A percentile compares a stretch with the other conserved stretches of the same genome.
Conservation (phyloP, 2,329 filamentous ascomycete genomes). For the Pyricularia sp. region DNA sequence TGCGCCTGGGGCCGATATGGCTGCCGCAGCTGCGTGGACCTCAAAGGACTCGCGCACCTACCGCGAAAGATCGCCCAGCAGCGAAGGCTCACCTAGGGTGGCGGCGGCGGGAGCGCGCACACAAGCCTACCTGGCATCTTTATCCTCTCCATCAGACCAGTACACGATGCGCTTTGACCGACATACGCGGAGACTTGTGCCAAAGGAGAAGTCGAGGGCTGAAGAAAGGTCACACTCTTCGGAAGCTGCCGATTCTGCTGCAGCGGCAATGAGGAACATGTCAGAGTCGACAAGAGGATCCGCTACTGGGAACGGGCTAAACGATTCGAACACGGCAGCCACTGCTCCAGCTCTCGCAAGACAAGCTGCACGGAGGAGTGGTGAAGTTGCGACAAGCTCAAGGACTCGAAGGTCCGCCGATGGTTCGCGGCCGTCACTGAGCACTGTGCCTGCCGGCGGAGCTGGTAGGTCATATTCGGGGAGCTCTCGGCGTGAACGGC, state of each 20-base stretch:
- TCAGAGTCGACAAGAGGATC: neutral
- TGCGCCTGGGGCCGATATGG: conserved; percentile 41
- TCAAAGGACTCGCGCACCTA: conserved; percentile 18
- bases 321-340: neutral
- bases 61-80: neutral
- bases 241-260: neutral
- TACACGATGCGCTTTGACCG: conserved; percentile 1
- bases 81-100: neutral
- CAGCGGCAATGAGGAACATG: conserved; percentile 2
- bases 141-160: neutral
- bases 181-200: conserved; percentile 8
- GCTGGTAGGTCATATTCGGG: neutral
- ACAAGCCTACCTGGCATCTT: neutral
- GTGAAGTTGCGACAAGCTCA: neutral
- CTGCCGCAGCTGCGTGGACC: conserved; percentile 50
- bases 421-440: neutral
- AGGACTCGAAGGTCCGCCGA: neutral
- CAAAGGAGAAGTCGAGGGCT: neutral
- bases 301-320: neutral
- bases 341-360: neutral
- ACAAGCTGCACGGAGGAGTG: neutral
- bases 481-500: neutral
- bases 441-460: neutral
- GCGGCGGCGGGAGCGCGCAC: neutral
- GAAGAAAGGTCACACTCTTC: neutral